Conservation (phyloP, 2,329 filamentous ascomycete genomes). For the Pleomassaria siparia region DNA sequence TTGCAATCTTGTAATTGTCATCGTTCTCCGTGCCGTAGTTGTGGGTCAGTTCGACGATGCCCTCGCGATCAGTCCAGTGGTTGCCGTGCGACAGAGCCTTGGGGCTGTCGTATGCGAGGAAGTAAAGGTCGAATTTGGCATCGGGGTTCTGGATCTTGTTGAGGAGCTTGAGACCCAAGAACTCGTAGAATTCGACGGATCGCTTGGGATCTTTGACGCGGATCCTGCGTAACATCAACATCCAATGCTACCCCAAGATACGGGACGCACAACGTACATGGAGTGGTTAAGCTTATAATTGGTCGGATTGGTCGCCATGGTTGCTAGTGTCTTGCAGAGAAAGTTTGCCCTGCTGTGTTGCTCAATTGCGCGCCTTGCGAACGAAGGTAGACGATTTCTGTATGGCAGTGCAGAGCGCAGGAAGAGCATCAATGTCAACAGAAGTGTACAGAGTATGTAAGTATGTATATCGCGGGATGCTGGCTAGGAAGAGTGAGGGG, state of each 20-base stretch:
- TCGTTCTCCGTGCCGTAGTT: conserved; percentile 90
- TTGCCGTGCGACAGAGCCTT: conserved; percentile 72
- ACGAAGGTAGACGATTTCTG: conserved; percentile 9
- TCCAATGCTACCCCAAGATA: conserved; percentile 5
- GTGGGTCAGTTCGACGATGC: conserved; percentile 81
- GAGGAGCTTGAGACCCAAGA: conserved; percentile 83
- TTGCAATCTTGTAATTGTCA: conserved; percentile 75
- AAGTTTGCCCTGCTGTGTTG: conserved; percentile 12
- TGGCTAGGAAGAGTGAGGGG: not conserved
- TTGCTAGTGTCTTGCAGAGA: conserved; percentile 43
- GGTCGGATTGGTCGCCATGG: conserved; percentile 58
- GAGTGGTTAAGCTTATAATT: conserved; percentile 68
- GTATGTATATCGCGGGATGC: too few relatives aligned
- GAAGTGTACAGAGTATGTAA: too few relatives aligned
- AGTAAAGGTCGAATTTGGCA: conserved; percentile 92
- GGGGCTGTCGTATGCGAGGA: conserved; percentile 83
- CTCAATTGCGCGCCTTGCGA: conserved; percentile 11
- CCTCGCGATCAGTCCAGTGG: conserved; percentile 80
- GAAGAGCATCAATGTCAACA: conserved; percentile 26
- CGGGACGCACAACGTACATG: conserved; percentile 40
- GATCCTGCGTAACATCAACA: conserved; percentile 59
- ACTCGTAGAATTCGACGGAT: conserved; percentile 87
- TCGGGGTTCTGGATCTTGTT: conserved; percentile 81
- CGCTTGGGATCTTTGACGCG: conserved; percentile 91
- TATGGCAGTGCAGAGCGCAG: conserved; percentile 16